Evolutionary conservation across 78 protist genomes (phyloP).

Genomic region (Dictyostelium firmibasis): DNA sequence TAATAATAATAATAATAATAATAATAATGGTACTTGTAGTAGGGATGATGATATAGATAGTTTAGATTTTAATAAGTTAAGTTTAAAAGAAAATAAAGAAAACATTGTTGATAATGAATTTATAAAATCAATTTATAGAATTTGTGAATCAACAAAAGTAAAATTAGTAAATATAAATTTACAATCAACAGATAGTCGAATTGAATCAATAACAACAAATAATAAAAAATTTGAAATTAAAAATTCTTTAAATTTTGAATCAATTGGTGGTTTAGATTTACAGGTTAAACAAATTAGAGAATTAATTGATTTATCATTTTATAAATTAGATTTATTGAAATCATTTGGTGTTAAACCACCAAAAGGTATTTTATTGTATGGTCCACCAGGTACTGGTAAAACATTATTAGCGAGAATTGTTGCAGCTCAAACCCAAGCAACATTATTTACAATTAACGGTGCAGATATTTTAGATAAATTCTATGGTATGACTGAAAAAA

Average conservation of each 20-base stretch:
- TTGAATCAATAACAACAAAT: background rate
- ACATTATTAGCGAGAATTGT: constrained; percentile 72
- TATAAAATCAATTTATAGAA: constrained; percentile 20
- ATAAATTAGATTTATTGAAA: constrained; percentile 15
- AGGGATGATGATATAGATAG: background rate
- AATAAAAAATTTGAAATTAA: background rate
- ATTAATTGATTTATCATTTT: constrained; percentile 50
- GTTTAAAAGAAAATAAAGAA: background rate
- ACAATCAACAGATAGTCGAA: background rate
- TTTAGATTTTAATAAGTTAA: background rate
- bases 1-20: background rate
- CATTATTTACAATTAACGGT: constrained; percentile 85
- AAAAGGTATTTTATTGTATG: constrained; percentile 93
- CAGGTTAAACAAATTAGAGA: constrained; percentile 68
- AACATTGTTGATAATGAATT: background rate
- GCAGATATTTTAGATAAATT: constrained; percentile 86
- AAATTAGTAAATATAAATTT: background rate
- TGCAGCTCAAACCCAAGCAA: constrained; percentile 23
- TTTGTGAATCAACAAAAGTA: background rate
- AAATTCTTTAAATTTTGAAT: background rate
- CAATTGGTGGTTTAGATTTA: constrained; percentile 65
- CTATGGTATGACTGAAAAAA: constrained; percentile 75
- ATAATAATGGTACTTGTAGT: background rate
- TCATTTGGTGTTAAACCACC: constrained; percentile 95
- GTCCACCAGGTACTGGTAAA: constrained; percentile 98